phyloP scores from a whole-genome alignment of 495 filamentous ascomycete genomes.

The Xylaria curta region DNA sequence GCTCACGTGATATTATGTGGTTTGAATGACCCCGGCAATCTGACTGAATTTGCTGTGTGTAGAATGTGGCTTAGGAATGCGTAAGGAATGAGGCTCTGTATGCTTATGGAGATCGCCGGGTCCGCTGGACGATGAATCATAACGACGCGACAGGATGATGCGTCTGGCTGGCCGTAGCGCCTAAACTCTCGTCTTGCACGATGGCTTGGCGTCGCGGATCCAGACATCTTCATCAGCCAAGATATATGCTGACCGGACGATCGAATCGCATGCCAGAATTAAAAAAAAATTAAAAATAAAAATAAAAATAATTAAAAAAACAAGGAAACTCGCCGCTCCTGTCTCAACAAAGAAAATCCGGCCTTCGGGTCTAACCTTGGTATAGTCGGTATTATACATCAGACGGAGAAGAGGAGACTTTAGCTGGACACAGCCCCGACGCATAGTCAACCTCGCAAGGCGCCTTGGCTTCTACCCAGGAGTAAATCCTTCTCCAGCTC shows the following conservation, averaged over 20 bases:
- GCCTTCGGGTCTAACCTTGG: not conserved
- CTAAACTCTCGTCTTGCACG: not conserved
- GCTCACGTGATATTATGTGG: slow-evolving; percentile 7
- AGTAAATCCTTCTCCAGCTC: slow-evolving; percentile 9
- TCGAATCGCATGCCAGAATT: not conserved
- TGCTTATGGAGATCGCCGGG: not conserved
- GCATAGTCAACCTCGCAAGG: slow-evolving; percentile 22
- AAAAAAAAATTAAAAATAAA: too few species aligned
- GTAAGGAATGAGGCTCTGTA: slow-evolving; percentile 12
- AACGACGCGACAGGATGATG: not conserved
- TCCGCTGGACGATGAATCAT: not conserved
- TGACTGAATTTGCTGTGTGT: not conserved
- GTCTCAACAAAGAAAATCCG: not conserved
- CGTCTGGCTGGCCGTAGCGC: not conserved
- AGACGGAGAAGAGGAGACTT: not conserved
- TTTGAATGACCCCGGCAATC: not conserved
- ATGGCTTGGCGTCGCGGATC: not conserved
- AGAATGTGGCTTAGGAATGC: not conserved
- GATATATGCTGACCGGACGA: not conserved
- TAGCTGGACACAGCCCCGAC: slow-evolving; percentile 21
- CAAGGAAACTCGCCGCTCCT: not conserved
- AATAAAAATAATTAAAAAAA: too few species aligned
- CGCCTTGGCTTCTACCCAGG: not conserved
- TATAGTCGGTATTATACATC: not conserved
- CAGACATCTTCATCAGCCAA: not conserved